Percentiles rank a stretch among this genome's conserved stretches.
phyloP scores from a whole-genome alignment of 768 basidiomycete species.

The Termitomyces titanicus region DNA sequence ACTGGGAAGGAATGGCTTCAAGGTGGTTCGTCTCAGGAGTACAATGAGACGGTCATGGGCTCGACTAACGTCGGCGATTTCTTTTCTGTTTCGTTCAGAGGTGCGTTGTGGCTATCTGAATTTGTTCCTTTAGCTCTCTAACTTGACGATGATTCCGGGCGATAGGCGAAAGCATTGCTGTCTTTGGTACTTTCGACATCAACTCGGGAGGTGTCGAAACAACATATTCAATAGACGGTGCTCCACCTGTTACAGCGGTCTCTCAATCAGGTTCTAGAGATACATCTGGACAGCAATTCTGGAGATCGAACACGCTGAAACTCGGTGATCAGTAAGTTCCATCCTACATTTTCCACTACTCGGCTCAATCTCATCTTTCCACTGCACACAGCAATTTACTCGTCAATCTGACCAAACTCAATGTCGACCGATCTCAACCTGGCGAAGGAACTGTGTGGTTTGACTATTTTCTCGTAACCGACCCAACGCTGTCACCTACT shows the following conservation, averaged over 20 bases:
- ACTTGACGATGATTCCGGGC: not conserved
- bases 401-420: constrained; percentile 32
- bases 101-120: constrained; percentile 16
- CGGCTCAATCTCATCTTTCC: not conserved
- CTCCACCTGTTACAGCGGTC: constrained; percentile 20
- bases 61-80: constrained; percentile 30
- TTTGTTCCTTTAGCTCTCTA: not conserved
- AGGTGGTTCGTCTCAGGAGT: constrained; percentile 25
- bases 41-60: constrained; percentile 27
- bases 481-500: constrained; percentile 19
- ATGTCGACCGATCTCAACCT: constrained; percentile 13
- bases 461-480: constrained; percentile 32
- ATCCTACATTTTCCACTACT: constrained; percentile 8
- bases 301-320: constrained; percentile 25
- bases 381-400: constrained; percentile 24
- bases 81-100: constrained; percentile 31
- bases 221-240: constrained; percentile 31
- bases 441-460: constrained; percentile 40
- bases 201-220: constrained; percentile 33
- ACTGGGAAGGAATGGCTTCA: constrained; percentile 30
- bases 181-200: constrained; percentile 31
- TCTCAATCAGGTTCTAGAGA: constrained; percentile 25
- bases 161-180: constrained; percentile 29
- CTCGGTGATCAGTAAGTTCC: constrained; percentile 29
- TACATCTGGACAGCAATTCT: constrained; percentile 30